phyloP scores from a whole-genome alignment of 2,329 filamentous ascomycete species.

The Elsinoe arachidis region DNA sequence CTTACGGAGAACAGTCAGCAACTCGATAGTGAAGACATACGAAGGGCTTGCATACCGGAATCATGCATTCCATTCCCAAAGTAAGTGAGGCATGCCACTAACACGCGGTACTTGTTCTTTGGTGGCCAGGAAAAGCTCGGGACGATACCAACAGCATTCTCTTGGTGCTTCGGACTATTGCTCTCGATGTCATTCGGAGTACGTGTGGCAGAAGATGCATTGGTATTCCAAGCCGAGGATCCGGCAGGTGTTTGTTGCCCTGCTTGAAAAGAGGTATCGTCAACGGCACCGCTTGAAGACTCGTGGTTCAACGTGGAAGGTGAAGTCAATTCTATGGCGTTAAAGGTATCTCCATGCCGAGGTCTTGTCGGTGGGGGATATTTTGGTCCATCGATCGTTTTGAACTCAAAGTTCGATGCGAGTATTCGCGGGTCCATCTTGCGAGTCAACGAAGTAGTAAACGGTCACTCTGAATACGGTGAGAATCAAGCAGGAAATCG shows the following conservation, averaged over 20 bases:
- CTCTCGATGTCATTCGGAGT: conserved; percentile 43
- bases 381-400: not conserved
- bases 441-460: not conserved
- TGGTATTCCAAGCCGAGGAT: conserved; percentile 14
- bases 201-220: conserved; percentile 21
- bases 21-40: not conserved
- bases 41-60: conserved; percentile 13
- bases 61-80: conserved; percentile 67
- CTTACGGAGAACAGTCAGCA: conserved; percentile 14
- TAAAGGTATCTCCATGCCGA: not conserved
- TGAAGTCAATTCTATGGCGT: conserved; percentile 21
- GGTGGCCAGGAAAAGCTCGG: conserved; percentile 49
- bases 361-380: not conserved
- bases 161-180: conserved; percentile 45
- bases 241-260: conserved; percentile 15
- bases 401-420: not conserved
- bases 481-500: not conserved
- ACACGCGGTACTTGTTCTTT: conserved; percentile 63
- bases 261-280: not conserved
- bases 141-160: conserved; percentile 35
- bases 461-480: not conserved
- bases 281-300: not conserved
- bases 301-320: conserved; percentile 5
- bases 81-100: conserved; percentile 55
- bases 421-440: not conserved